Evolutionary conservation across 2,329 filamentous ascomycete species (phyloP).

Genomic region (Aspergillus pseudoterreus): DNA sequence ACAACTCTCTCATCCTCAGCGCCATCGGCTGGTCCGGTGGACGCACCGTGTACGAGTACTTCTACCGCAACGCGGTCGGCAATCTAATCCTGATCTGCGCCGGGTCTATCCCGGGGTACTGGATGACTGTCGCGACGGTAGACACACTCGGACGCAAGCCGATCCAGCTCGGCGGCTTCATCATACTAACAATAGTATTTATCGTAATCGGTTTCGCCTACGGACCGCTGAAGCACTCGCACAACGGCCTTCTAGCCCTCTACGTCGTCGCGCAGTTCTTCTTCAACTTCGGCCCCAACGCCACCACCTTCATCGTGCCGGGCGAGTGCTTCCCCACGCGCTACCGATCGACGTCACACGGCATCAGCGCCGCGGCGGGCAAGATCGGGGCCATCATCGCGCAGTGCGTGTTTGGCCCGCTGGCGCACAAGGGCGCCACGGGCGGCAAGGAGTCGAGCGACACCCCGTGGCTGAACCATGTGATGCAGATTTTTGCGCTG

Average conservation of each 20-base stretch:
- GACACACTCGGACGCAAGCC: constrained; percentile 74
- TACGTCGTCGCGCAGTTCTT: constrained; percentile 65
- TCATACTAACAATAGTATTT: constrained; percentile 61
- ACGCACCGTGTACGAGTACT: constrained; percentile 61
- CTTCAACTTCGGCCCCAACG: constrained; percentile 52
- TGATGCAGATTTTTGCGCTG: constrained; percentile 73
- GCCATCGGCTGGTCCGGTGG: constrained; percentile 69
- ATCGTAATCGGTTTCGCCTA: constrained; percentile 61
- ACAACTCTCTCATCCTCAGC: constrained; percentile 68
- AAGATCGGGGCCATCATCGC: constrained; percentile 67
- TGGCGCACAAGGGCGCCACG: constrained; percentile 55
- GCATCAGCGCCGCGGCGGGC: constrained; percentile 63
- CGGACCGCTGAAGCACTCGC: constrained; percentile 22
- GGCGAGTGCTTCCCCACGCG: constrained; percentile 63
- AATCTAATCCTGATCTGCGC: constrained; percentile 77
- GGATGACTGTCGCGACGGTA: constrained; percentile 71
- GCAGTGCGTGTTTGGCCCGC: constrained; percentile 61
- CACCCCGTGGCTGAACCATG: constrained; percentile 65
- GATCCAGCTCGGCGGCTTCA: constrained; percentile 64
- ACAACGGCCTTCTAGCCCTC: constrained; percentile 52
- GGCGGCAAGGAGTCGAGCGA: constrained; percentile 44
- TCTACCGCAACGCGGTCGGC: constrained; percentile 72
- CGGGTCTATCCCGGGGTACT: constrained; percentile 77
- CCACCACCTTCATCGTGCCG: constrained; percentile 61
- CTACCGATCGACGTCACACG: constrained; percentile 63